Percentiles rank a stretch among this genome's conserved stretches.
phyloP scores from a whole-genome alignment of 2,329 filamentous ascomycete species.

The Drechslerella dactyloides region DNA sequence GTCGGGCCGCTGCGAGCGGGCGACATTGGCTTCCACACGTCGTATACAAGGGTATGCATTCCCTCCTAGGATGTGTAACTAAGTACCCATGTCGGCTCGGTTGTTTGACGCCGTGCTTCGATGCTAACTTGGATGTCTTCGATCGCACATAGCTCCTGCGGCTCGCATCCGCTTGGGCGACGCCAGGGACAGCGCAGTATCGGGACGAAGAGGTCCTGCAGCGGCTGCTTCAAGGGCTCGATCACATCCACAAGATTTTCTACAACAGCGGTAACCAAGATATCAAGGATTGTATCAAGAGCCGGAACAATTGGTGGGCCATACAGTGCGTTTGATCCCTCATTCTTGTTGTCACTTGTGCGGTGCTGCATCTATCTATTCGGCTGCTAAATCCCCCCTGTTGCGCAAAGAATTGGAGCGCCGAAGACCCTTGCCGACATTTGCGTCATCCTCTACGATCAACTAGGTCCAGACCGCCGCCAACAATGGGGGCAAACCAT shows the following conservation, averaged over 20 bases:
- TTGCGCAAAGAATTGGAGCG: slow-evolving; percentile 33
- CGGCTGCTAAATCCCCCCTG: not conserved
- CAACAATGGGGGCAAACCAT: slow-evolving; percentile 17
- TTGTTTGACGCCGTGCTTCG: too few species aligned
- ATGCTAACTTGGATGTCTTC: not conserved
- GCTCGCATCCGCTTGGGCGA: slow-evolving; percentile 22
- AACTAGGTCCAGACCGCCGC: slow-evolving; percentile 27
- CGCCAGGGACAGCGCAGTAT: slow-evolving; percentile 19
- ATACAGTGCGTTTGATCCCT: slow-evolving; percentile 19
- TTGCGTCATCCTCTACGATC: slow-evolving; percentile 36
- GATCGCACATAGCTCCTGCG: slow-evolving; percentile 9
- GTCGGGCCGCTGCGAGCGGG: slow-evolving; percentile 11
- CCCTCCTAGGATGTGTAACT: not conserved
- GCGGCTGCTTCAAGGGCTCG: slow-evolving; percentile 22
- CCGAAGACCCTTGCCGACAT: slow-evolving; percentile 42
- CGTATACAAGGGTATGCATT: slow-evolving; percentile 14
- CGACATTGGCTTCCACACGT: slow-evolving; percentile 18
- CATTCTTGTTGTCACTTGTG: not conserved
- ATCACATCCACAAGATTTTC: slow-evolving; percentile 13
- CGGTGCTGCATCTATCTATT: not conserved
- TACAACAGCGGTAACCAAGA: slow-evolving; percentile 14
- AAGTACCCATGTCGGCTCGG: too few species aligned
- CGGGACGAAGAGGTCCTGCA: slow-evolving; percentile 18
- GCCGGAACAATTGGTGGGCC: slow-evolving; percentile 35
- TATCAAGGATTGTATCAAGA: slow-evolving; percentile 19